Base-by-base conservation (phyloP, 768 basidiomycete species). In the Strobilomyces dryophilus region DNA sequence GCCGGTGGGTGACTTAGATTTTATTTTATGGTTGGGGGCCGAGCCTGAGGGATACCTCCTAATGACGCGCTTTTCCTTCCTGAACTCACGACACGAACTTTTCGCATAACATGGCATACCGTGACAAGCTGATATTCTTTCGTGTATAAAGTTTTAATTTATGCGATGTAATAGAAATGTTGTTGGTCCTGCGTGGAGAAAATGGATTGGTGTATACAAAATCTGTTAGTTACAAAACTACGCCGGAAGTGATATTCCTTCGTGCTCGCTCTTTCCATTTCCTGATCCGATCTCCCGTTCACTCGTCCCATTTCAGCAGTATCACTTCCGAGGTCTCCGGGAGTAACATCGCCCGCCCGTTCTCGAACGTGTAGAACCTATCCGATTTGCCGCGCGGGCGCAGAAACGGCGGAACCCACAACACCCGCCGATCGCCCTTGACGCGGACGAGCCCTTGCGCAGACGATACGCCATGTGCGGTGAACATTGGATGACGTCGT, bases 391-490 rank as follows among this genome's bases (percentile, higher is more conserved):
- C 47, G 17, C 35, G 45, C 4, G 60, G 56, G 1, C 53, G 57
- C 0, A 37, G 2, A 18, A 1, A 36, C 0, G 51, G 31, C 8
- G 61, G 53, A 0, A 61, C 8, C 61, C 57, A 62, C 29, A 61
- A n/a, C 11, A 64, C 32, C 15, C 61, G 52, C 12, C 46, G 52
- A 3, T 64, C 51, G 5, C 57, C 61, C 1, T 60, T 27, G 45
- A 55, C 55, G 15, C 63, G 58, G 45, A 55, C 55, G 15, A 62
- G 58, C 62, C 61, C 48, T 58, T 61, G 3, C 50, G 60, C 8
- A 61, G 45, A n/a, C 50, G 55, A 29, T 54, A 61, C 0, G 59
- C 6, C 17, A 54, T 61, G 27, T 45, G 50, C 3, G 51, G 47
- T 20, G 40, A 27, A 14, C 21, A 4, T 34, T 61, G 59, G 24